Conservation (phyloP, 345 rosid species). For the Euphorbia peplus region DNA sequence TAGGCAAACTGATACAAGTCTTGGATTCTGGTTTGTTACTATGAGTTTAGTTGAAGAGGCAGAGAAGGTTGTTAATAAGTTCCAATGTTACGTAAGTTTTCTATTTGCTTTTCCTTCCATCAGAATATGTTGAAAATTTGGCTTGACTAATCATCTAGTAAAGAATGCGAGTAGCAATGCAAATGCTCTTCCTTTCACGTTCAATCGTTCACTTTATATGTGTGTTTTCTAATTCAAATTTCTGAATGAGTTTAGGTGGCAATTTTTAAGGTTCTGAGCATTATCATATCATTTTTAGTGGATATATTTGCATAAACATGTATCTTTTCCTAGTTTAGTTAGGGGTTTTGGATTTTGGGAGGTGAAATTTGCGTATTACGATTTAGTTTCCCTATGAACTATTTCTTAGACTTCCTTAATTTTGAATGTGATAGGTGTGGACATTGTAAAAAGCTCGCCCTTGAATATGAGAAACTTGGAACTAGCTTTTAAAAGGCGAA, state of each 20-base stretch:
- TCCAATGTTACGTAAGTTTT: too few species aligned
- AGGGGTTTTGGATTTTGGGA: not conserved
- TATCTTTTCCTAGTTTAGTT: not conserved
- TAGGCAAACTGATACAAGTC: too few species aligned
- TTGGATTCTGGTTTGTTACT: too few species aligned
- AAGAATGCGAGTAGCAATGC: too few species aligned
- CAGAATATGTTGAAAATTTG: too few species aligned
- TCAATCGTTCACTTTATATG: not conserved
- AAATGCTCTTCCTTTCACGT: too few species aligned
- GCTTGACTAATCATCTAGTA: too few species aligned
- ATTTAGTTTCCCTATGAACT: not conserved
- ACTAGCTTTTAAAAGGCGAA: conserved; percentile 86
- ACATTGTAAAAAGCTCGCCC: conserved; percentile 98
- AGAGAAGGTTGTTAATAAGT: too few species aligned
- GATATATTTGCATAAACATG: not conserved
- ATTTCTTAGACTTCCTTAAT: not conserved
- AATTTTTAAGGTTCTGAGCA: not conserved
- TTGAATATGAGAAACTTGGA: conserved; percentile 90
- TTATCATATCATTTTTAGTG: not conserved
- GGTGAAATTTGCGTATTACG: not conserved
- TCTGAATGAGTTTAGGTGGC: not conserved
- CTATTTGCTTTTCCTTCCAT: too few species aligned
- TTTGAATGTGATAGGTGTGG: conserved; percentile 68
- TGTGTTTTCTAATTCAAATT: too few species aligned
- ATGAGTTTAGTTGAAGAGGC: too few species aligned